A percentile compares a stretch with the other conserved stretches of the same genome.
phyloP scores from a whole-genome alignment of 805 yeast genomes.

The Candida boleticola region DNA sequence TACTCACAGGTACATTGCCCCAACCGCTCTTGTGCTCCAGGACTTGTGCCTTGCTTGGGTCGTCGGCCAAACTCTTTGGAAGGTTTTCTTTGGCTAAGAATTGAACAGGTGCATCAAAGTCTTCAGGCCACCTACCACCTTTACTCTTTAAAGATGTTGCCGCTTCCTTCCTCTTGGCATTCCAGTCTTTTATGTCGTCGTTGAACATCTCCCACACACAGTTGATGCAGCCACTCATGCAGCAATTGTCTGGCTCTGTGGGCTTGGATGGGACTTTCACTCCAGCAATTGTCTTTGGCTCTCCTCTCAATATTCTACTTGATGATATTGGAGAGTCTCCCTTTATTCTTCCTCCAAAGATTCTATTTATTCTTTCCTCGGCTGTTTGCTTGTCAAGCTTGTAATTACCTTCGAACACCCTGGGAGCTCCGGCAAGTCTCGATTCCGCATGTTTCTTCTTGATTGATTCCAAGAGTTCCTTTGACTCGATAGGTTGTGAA shows the following conservation, averaged over 20 bases:
- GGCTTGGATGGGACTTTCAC: slow-evolving; percentile 81
- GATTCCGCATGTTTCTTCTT: slow-evolving; percentile 17
- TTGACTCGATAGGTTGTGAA: slow-evolving; percentile 29
- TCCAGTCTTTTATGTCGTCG: slow-evolving; percentile 88
- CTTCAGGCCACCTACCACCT: slow-evolving; percentile 45
- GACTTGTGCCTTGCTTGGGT: slow-evolving; percentile 13
- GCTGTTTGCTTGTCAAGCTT: slow-evolving; percentile 29
- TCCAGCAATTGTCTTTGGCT: slow-evolving; percentile 49
- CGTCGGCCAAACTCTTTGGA: slow-evolving; percentile 33
- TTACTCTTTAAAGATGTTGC: slow-evolving; percentile 35
- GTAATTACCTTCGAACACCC: slow-evolving; percentile 34
- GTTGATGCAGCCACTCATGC: slow-evolving; percentile 95
- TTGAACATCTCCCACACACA: slow-evolving; percentile 95
- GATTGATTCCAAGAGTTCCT: background rate
- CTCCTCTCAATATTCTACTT: slow-evolving; percentile 33
- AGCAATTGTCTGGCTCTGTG: slow-evolving; percentile 89
- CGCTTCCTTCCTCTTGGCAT: slow-evolving; percentile 56
- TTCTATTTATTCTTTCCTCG: slow-evolving; percentile 46
- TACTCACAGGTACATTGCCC: slow-evolving; percentile 65
- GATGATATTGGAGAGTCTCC: slow-evolving; percentile 48
- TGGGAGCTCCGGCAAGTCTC: slow-evolving; percentile 20
- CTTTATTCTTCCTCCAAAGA: slow-evolving; percentile 56
- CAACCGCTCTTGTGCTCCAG: slow-evolving; percentile 21
- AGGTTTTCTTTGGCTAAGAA: slow-evolving; percentile 30
- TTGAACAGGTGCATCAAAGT: slow-evolving; percentile 40